Percentiles rank a stretch among this genome's conserved stretches.
These are phyloP conservation scores for Larix kaempferi DNA, from an alignment of 75 land plant species.

Conservation along the genomic window DNA sequence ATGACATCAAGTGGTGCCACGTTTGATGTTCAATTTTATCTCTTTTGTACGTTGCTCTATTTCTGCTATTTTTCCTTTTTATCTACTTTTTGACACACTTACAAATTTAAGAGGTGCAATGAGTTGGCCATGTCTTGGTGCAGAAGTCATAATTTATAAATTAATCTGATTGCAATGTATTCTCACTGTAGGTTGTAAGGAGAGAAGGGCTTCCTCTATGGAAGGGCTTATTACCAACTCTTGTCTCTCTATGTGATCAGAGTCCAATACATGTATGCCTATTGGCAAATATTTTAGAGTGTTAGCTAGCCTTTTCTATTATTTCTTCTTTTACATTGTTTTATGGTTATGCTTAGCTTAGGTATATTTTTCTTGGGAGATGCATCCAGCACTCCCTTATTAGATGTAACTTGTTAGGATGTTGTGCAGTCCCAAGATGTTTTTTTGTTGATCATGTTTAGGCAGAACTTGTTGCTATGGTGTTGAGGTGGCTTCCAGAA, in stretches of 20 bases:
- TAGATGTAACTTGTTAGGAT: background rate
- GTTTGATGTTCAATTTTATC: background rate
- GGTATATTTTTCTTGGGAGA: background rate
- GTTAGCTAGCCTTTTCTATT: background rate
- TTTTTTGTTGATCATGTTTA: conserved; percentile 12
- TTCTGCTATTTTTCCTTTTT: background rate
- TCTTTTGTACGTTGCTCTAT: background rate
- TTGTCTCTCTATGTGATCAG: conserved; percentile 47
- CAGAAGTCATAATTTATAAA: background rate
- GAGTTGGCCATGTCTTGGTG: background rate
- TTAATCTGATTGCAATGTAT: conserved; percentile 6
- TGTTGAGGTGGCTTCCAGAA: conserved; percentile 99
- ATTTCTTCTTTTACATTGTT: conserved; percentile 6
- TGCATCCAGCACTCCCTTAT: no score
- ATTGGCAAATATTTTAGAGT: conserved; percentile 4
- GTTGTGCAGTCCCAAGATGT: background rate
- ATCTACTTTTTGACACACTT: background rate
- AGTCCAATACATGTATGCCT: conserved; percentile 76
- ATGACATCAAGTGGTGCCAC: background rate
- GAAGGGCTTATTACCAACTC: conserved; percentile 58
- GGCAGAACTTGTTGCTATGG: conserved; percentile 97
- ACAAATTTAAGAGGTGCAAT: background rate
- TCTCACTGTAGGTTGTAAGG: conserved; percentile 65
- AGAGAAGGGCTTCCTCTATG: conserved; percentile 80
- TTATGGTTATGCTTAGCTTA: background rate